Evolutionary conservation across 1,284 basidiomycete species (phyloP).

Genomic region (Ustilago lituana): DNA sequence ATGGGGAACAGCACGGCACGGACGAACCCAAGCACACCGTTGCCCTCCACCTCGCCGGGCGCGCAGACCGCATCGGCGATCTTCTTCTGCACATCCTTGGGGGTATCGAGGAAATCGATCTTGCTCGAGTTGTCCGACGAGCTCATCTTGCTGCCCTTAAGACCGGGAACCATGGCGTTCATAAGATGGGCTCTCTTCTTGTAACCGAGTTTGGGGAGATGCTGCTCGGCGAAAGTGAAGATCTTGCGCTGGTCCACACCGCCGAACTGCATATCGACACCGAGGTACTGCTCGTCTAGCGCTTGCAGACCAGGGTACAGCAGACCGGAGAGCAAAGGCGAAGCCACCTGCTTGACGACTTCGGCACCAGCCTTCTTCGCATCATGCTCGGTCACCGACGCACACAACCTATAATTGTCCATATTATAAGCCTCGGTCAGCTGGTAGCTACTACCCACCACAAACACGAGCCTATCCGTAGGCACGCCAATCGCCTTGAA

Average conservation of each 20-base stretch:
- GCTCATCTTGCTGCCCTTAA: constrained; percentile 97
- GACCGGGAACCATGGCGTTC: constrained; percentile 97
- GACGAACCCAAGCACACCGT: constrained; percentile 90
- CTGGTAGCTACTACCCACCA: constrained; percentile 91
- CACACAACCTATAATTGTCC: constrained; percentile 90
- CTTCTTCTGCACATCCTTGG: constrained; percentile 85
- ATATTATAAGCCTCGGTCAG: constrained; percentile 90
- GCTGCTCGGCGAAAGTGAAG: constrained; percentile 95
- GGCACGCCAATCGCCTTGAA: constrained; percentile 91
- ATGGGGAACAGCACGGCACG: constrained; percentile 90
- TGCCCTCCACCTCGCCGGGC: constrained; percentile 87
- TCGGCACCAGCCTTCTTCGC: constrained; percentile 99
- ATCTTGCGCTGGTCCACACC: constrained; percentile 99
- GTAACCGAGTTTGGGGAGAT: constrained; percentile 93
- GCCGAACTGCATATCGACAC: constrained; percentile 96
- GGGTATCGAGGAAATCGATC: constrained; percentile 94
- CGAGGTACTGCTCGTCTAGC: constrained; percentile 95
- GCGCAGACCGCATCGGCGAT: constrained; percentile 88
- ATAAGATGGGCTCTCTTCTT: constrained; percentile 94
- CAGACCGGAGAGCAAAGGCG: constrained; percentile 86
- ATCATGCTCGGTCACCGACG: constrained; percentile 91
- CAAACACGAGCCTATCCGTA: constrained; percentile 76
- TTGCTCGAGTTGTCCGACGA: constrained; percentile 95
- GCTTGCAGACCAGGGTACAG: constrained; percentile 97
- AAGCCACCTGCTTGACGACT: constrained; percentile 97